A percentile compares a stretch with the other conserved stretches of the same genome.
Evolutionary conservation across 2,329 filamentous ascomycete species (phyloP).

Genomic region (Diaporthe helianthi): DNA sequence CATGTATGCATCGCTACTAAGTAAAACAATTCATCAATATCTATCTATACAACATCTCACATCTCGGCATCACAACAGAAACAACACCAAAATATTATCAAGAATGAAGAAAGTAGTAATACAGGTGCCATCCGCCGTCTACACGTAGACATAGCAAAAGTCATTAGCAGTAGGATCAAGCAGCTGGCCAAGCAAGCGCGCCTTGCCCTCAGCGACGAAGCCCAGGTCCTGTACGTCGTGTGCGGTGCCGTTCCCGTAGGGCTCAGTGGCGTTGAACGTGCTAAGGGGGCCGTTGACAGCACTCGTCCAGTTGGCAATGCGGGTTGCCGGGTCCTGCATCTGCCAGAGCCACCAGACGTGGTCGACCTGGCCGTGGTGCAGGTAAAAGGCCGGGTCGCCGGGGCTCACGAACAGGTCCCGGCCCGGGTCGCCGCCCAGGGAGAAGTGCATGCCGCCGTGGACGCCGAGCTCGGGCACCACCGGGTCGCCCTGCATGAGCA

Average conservation of each 20-base stretch:
- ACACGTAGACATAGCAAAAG: constrained; percentile 35
- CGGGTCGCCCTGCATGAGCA: constrained; percentile 40
- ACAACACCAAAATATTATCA: background rate
- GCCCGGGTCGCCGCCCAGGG: constrained; percentile 28
- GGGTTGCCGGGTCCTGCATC: constrained; percentile 43
- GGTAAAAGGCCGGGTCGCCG: constrained; percentile 46
- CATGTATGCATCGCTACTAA: background rate
- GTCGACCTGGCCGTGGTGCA: constrained; percentile 44
- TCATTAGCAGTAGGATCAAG: constrained; percentile 27
- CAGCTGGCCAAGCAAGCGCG: constrained; percentile 27
- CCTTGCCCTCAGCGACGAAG: constrained; percentile 21
- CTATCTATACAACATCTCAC: background rate
- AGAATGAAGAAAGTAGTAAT: background rate
- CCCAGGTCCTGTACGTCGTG: constrained; percentile 25
- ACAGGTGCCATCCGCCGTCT: background rate
- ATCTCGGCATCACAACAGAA: background rate
- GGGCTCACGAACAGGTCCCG: constrained; percentile 42
- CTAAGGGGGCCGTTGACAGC: constrained; percentile 37
- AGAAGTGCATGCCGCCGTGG: constrained; percentile 46
- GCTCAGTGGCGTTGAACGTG: constrained; percentile 38
- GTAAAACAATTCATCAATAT: background rate
- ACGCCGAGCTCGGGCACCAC: constrained; percentile 36
- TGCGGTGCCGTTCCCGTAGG: constrained; percentile 18
- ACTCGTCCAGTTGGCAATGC: constrained; percentile 29
- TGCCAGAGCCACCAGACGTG: constrained; percentile 47